Percentiles rank a stretch among this genome's conserved stretches.
Conservation (phyloP, 208 protist genomes). For the Crithidia fasciculata region DNA sequence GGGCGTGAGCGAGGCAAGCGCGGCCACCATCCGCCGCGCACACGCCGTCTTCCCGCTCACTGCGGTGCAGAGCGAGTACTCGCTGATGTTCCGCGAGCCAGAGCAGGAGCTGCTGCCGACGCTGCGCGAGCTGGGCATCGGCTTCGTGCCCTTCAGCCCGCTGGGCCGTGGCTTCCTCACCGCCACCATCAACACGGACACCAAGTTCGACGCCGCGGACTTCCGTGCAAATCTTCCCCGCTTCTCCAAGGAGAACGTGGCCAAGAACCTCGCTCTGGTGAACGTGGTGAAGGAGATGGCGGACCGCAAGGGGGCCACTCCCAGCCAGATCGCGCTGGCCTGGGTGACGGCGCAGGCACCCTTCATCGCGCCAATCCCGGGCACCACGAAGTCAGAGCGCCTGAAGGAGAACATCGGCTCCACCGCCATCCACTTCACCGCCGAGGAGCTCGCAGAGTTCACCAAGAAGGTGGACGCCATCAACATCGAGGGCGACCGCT, state of each 20-base stretch:
- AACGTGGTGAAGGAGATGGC: constrained; percentile 23
- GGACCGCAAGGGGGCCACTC: constrained; percentile 24
- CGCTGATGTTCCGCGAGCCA: constrained; percentile 32
- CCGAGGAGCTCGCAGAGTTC: too few relatives aligned
- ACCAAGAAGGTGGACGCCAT: constrained; percentile 11
- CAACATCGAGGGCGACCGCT: constrained; percentile 26
- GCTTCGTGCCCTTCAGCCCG: constrained; percentile 38
- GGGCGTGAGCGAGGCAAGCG: constrained; percentile 34
- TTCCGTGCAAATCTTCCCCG: constrained; percentile 26
- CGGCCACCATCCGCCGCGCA: constrained; percentile 29
- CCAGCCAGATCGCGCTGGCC: constrained; percentile 37
- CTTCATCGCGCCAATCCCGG: constrained; percentile 41
- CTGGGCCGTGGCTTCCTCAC: constrained; percentile 38
- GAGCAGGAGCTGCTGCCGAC: constrained; percentile 32
- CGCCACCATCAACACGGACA: constrained; percentile 19
- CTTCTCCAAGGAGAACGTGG: constrained; percentile 18
- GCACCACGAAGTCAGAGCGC: too few relatives aligned
- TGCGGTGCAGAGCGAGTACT: constrained; percentile 47
- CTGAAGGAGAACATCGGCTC: too few relatives aligned
- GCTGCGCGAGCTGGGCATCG: constrained; percentile 46
- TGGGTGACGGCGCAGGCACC: constrained; percentile 38
- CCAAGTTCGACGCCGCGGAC: constrained; percentile 16
- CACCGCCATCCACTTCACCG: too few relatives aligned
- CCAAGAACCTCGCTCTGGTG: constrained; percentile 16
- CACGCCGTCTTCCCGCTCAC: constrained; percentile 44